These are phyloP conservation scores for Nidula niveotomentosa DNA, from an alignment of 1,284 basidiomycete genomes.

Conservation along the genomic window DNA sequence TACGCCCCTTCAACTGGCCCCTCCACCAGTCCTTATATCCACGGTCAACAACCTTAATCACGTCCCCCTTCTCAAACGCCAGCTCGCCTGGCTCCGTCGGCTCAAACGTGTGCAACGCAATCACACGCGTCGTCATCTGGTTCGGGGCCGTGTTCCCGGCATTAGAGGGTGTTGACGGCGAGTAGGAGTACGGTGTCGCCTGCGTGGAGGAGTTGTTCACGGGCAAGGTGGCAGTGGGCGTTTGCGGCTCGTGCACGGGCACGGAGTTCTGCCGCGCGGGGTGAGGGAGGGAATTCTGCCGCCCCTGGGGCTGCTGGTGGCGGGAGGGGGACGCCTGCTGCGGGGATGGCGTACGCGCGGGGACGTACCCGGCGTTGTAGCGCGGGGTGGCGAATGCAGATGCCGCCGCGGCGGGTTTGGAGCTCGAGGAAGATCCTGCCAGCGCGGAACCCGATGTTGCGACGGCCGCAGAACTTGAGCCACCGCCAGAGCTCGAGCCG, in stretches of 20 bases:
- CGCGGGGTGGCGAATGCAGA: constrained; percentile 22
- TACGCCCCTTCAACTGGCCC: constrained; percentile 89
- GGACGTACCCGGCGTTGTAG: constrained; percentile 46
- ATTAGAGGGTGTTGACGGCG: constrained; percentile 2
- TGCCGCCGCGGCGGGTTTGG: too few relatives aligned
- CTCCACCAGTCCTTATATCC: constrained; percentile 99
- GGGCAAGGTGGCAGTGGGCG: constrained; percentile 6
- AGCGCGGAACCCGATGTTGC: too few relatives aligned
- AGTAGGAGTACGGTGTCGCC: constrained; percentile 11
- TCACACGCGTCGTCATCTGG: constrained; percentile 70
- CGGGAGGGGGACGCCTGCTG: not conserved
- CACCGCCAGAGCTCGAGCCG: constrained; percentile 13
- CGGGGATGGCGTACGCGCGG: constrained; percentile 40
- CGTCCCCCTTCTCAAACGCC: constrained; percentile 90
- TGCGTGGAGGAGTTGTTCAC: constrained; percentile 12
- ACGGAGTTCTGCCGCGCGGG: too few relatives aligned
- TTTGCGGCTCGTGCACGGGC: too few relatives aligned
- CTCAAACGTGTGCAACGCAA: constrained; percentile 90
- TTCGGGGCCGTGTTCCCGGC: constrained; percentile 2
- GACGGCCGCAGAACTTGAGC: constrained; percentile 10
- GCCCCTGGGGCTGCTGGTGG: too few relatives aligned
- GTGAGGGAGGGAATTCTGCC: too few relatives aligned
- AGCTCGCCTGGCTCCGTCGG: constrained; percentile 91
- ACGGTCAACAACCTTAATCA: constrained; percentile 95
- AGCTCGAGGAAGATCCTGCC: too few relatives aligned